phyloP scores from a whole-genome alignment of 441 rosid species.

The Breynia disticha region DNA sequence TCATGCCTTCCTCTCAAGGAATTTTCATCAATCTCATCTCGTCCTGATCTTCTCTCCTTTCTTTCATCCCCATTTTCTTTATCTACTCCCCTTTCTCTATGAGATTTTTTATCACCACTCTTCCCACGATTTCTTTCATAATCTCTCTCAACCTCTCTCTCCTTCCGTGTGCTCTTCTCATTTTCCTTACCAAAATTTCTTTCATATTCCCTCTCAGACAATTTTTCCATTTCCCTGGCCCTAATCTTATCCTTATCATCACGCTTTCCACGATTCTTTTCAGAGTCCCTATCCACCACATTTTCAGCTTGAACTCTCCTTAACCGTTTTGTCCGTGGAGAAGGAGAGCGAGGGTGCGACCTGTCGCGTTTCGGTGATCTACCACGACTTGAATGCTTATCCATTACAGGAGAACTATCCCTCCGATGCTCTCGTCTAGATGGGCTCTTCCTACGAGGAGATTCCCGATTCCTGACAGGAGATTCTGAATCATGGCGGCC shows the following conservation, averaged over 20 bases:
- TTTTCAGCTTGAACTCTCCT: conserved; percentile 24
- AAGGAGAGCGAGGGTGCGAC: conserved; percentile 34
- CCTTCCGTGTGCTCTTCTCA: conserved; percentile 22
- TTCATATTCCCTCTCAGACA: conserved; percentile 12
- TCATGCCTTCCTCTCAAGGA: conserved; percentile 45
- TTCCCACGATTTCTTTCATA: conserved; percentile 14
- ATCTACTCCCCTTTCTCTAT: conserved; percentile 24
- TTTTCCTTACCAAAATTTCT: conserved; percentile 14
- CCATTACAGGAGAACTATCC: conserved; percentile 13
- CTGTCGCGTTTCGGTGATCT: conserved; percentile 29
- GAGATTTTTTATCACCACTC: conserved; percentile 19
- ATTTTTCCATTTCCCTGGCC: conserved; percentile 16
- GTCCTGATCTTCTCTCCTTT: conserved; percentile 38
- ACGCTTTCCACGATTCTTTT: conserved; percentile 5
- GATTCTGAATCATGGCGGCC: conserved; percentile 40
- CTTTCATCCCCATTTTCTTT: conserved; percentile 35
- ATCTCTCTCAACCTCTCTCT: conserved; percentile 19
- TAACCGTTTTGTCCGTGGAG: conserved; percentile 32
- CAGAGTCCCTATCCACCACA: conserved; percentile 8
- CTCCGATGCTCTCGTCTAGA: conserved; percentile 30
- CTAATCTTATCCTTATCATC: conserved; percentile 18
- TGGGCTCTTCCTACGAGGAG: conserved; percentile 27
- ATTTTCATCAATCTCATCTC: conserved; percentile 43
- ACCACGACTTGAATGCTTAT: conserved; percentile 17
- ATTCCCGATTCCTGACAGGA: conserved; percentile 30